These are phyloP conservation scores for Acer negundo DNA, from an alignment of 345 rosid genomes.

Conservation along the genomic window DNA sequence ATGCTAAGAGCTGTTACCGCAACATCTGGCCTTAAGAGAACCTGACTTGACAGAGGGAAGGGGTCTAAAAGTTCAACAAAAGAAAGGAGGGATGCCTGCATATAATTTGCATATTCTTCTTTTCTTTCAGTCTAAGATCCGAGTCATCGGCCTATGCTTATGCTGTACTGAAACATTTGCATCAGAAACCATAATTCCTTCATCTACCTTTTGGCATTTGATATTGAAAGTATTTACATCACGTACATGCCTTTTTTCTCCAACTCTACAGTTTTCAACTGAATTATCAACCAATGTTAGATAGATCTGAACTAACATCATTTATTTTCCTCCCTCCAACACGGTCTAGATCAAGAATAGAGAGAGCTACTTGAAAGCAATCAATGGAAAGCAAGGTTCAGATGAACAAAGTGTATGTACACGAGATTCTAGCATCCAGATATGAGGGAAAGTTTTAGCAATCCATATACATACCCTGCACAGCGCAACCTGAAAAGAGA, in stretches of 20 bases:
- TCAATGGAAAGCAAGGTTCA: slow-evolving; percentile 68
- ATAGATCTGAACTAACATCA: slow-evolving; percentile 26
- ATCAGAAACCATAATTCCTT: slow-evolving; percentile 35
- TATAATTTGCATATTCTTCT: slow-evolving; percentile 54
- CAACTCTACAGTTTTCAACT: slow-evolving; percentile 42
- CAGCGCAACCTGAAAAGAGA: slow-evolving; percentile 61
- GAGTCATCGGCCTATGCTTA: slow-evolving; percentile 23
- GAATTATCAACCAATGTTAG: slow-evolving; percentile 33
- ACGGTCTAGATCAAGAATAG: slow-evolving; percentile 53
- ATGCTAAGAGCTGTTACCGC: slow-evolving; percentile 76
- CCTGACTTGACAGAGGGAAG: too few relatives aligned
- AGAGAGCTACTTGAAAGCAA: slow-evolving; percentile 67
- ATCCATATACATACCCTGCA: slow-evolving; percentile 70
- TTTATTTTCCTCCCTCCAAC: slow-evolving; percentile 44
- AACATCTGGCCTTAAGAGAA: slow-evolving; percentile 49
- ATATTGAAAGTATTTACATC: slow-evolving; percentile 38
- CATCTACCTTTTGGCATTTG: slow-evolving; percentile 73
- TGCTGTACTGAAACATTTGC: slow-evolving; percentile 33
- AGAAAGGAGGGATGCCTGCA: slow-evolving; percentile 52
- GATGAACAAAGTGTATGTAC: slow-evolving; percentile 54
- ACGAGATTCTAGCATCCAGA: slow-evolving; percentile 81
- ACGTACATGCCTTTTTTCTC: slow-evolving; percentile 59
- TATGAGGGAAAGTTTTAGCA: slow-evolving; percentile 72
- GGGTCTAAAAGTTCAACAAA: too few relatives aligned
- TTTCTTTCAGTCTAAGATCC: slow-evolving; percentile 42